Conservation (phyloP, 208 protist species). For the Paratrypanosoma confusum region DNA sequence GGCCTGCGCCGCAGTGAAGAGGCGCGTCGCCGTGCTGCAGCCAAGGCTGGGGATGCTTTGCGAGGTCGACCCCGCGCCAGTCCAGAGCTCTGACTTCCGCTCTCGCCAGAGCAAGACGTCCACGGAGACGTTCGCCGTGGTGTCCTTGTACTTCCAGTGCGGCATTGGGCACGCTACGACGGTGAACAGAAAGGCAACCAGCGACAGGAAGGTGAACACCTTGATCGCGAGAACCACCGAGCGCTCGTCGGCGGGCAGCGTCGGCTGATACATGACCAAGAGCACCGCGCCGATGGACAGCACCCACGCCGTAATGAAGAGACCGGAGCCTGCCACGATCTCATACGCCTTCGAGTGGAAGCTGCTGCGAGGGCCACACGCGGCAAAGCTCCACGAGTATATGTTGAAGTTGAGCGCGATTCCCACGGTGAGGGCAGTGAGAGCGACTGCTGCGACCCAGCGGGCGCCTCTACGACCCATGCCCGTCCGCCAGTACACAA, state of each 20-base stretch:
- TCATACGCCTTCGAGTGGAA: constrained; percentile 68
- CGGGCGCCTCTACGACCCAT: constrained; percentile 14
- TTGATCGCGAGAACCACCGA: constrained; percentile 29
- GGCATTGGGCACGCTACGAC: constrained; percentile 38
- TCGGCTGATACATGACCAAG: constrained; percentile 30
- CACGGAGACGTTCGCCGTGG: constrained; percentile 16
- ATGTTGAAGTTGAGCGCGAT: constrained; percentile 59
- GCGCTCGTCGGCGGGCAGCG: constrained; percentile 39
- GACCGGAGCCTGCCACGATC: constrained; percentile 41
- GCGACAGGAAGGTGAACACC: constrained; percentile 28
- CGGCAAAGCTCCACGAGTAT: constrained; percentile 48
- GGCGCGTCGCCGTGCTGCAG: constrained; percentile 17
- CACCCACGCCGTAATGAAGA: constrained; percentile 53
- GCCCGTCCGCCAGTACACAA: constrained; percentile 19
- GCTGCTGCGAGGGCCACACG: constrained; percentile 27
- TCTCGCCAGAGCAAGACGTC: constrained; percentile 56
- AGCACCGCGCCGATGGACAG: constrained; percentile 30
- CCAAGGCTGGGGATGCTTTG: constrained; percentile 24
- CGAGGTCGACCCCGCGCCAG: no score
- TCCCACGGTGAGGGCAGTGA: constrained; percentile 30
- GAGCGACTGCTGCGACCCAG: constrained; percentile 20
- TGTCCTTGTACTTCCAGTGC: constrained; percentile 73
- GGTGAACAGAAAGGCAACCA: constrained; percentile 44
- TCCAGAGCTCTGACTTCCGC: constrained; percentile 25
- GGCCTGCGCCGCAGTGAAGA: constrained; percentile 35